Evolutionary conservation across 495 filamentous ascomycete genomes (phyloP).

Genomic region (Tuber melanosporum): DNA sequence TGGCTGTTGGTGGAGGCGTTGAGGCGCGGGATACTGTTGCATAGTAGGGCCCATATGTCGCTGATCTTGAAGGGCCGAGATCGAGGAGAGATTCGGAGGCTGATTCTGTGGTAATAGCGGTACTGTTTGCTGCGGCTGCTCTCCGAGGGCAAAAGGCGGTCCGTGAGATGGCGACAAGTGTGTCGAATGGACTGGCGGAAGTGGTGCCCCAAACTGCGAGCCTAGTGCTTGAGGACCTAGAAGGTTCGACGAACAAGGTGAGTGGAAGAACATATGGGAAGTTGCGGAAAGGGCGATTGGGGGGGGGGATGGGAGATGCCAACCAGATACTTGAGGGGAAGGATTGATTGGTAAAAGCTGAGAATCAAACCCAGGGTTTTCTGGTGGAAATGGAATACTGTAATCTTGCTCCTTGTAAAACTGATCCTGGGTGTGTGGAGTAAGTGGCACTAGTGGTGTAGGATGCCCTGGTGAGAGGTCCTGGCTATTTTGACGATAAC

Average conservation of each 20-base stretch:
- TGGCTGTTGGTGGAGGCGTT: slow-evolving; percentile 8
- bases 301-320: neutral
- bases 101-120: slow-evolving; percentile 5
- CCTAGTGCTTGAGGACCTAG: neutral
- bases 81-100: slow-evolving; percentile 6
- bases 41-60: slow-evolving; percentile 19
- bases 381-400: neutral
- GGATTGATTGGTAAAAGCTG: neutral
- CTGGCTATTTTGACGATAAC: neutral
- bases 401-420: neutral
- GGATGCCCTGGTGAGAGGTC: neutral
- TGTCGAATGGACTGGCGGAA: neutral
- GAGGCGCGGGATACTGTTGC: slow-evolving; percentile 7
- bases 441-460: neutral
- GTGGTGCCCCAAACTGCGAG: neutral
- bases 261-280: neutral
- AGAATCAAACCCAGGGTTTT: neutral
- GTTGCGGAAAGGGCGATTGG: neutral
- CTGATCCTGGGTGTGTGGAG: neutral
- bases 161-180: neutral
- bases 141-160: neutral
- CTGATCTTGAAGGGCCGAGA: slow-evolving; percentile 16
- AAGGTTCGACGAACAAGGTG: neutral
- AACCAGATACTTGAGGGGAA: neutral
- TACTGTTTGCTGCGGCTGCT: neutral